These are phyloP conservation scores for Boletellus emodensis DNA, from an alignment of 768 basidiomycete genomes.

Conservation along the genomic window DNA sequence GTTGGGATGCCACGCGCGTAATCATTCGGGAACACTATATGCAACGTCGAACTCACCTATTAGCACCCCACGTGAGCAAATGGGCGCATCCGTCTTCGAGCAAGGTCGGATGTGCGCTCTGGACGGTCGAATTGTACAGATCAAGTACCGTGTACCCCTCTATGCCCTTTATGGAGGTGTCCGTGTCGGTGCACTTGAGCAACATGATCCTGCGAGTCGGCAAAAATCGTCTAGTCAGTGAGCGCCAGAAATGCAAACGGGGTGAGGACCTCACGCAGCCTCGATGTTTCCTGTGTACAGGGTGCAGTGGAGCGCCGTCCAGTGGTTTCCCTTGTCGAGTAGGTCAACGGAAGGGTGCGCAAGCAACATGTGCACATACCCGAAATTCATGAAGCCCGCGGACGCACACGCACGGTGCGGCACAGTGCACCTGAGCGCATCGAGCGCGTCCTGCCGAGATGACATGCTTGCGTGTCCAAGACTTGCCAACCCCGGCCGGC, in stretches of 20 bases:
- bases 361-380: conserved; percentile 76
- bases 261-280: conserved; percentile 46
- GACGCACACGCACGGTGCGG: conserved; percentile 78
- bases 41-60: conserved; percentile 46
- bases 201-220: conserved; percentile 57
- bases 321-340: conserved; percentile 78
- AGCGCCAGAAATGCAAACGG: too few species aligned
- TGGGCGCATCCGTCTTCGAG: conserved; percentile 43
- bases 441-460: conserved; percentile 51
- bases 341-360: conserved; percentile 74
- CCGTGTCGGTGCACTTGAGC: conserved; percentile 69
- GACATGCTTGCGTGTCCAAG: conserved; percentile 51
- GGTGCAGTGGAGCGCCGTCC: conserved; percentile 88
- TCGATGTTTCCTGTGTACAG: conserved; percentile 76
- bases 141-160: conserved; percentile 94
- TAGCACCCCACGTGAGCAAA: conserved; percentile 85
- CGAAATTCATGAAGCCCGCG: conserved; percentile 56
- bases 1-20: background rate
- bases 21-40: background rate
- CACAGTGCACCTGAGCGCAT: conserved; percentile 69
- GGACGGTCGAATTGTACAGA: conserved; percentile 85
- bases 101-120: conserved; percentile 58
- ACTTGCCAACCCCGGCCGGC: conserved; percentile 36
- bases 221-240: background rate
- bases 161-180: conserved; percentile 67